These are phyloP conservation scores for Davidsoniella eucalypti DNA, from an alignment of 2,329 filamentous ascomycete species.

Conservation along the genomic window DNA sequence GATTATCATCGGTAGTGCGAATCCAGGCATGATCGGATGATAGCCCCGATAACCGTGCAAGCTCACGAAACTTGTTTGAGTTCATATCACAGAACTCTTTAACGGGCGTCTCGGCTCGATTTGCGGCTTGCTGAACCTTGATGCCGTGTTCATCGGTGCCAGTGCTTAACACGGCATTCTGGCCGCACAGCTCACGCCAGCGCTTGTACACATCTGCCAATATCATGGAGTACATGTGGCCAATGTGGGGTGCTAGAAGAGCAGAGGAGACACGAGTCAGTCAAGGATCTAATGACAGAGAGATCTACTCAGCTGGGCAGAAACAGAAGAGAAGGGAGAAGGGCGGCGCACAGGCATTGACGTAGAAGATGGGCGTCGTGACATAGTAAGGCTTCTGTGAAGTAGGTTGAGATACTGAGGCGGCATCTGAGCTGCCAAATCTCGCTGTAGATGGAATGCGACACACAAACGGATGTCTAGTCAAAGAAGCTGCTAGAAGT, in stretches of 20 bases:
- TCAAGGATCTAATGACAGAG: conserved; percentile 14
- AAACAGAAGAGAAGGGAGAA: not conserved
- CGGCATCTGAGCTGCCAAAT: not conserved
- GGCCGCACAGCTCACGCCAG: conserved; percentile 65
- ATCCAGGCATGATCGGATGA: conserved; percentile 68
- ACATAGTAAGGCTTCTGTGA: conserved; percentile 71
- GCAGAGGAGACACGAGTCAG: not conserved
- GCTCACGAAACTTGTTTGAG: conserved; percentile 58
- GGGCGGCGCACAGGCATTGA: conserved; percentile 59
- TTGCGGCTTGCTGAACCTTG: conserved; percentile 84
- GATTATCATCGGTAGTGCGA: conserved; percentile 70
- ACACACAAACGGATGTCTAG: not conserved
- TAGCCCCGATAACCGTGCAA: conserved; percentile 55
- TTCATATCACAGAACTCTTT: conserved; percentile 82
- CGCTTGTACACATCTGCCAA: conserved; percentile 82
- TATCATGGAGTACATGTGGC: conserved; percentile 87
- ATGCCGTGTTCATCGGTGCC: conserved; percentile 96
- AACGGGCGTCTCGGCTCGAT: conserved; percentile 50
- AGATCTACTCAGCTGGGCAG: not conserved
- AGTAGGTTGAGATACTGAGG: not conserved
- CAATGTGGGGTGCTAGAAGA: conserved; percentile 66
- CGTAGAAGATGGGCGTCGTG: conserved; percentile 96
- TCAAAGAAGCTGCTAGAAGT: not conserved
- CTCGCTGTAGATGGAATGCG: not conserved
- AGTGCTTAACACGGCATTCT: conserved; percentile 60